A percentile compares a stretch with the other conserved stretches of the same genome.
Conservation (phyloP, 768 basidiomycete species). For the Termitomyces sp. region DNA sequence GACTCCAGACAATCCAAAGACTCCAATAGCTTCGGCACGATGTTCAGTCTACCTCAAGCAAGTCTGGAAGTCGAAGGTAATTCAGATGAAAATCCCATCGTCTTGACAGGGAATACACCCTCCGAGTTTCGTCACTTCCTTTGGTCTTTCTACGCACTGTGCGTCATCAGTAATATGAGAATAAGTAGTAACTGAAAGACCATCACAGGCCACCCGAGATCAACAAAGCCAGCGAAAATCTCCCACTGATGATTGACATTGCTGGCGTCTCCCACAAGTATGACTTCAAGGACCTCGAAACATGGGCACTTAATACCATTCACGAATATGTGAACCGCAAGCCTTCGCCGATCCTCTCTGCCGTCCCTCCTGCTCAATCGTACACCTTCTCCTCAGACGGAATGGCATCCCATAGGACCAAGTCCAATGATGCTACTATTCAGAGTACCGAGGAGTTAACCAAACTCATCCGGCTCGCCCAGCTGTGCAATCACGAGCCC, state of each 20-base stretch:
- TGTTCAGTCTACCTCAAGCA: slow-evolving; percentile 67
- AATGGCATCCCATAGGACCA: slow-evolving; percentile 7
- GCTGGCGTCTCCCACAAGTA: slow-evolving; percentile 69
- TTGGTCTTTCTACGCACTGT: slow-evolving; percentile 76
- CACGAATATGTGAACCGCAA: slow-evolving; percentile 60
- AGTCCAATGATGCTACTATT: slow-evolving; percentile 13
- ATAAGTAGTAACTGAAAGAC: neutral
- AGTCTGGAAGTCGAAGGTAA: slow-evolving; percentile 44
- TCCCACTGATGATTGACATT: slow-evolving; percentile 53
- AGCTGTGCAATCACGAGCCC: slow-evolving; percentile 56
- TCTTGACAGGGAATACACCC: slow-evolving; percentile 55
- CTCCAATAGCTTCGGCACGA: slow-evolving; percentile 42
- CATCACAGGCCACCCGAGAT: slow-evolving; percentile 58
- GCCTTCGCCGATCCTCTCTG: slow-evolving; percentile 43
- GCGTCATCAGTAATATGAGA: slow-evolving; percentile 18
- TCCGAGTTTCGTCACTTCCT: slow-evolving; percentile 69
- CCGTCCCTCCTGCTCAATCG: slow-evolving; percentile 31
- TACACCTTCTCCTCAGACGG: slow-evolving; percentile 22
- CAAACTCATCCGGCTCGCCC: slow-evolving; percentile 60
- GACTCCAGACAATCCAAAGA: slow-evolving; percentile 46
- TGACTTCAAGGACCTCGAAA: slow-evolving; percentile 66
- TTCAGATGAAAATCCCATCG: slow-evolving; percentile 60
- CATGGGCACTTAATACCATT: slow-evolving; percentile 71
- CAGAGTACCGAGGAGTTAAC: slow-evolving; percentile 44
- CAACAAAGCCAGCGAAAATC: slow-evolving; percentile 40